phyloP scores from a whole-genome alignment of 2,329 filamentous ascomycete genomes.

The Hymenoscyphus fructigenus region DNA sequence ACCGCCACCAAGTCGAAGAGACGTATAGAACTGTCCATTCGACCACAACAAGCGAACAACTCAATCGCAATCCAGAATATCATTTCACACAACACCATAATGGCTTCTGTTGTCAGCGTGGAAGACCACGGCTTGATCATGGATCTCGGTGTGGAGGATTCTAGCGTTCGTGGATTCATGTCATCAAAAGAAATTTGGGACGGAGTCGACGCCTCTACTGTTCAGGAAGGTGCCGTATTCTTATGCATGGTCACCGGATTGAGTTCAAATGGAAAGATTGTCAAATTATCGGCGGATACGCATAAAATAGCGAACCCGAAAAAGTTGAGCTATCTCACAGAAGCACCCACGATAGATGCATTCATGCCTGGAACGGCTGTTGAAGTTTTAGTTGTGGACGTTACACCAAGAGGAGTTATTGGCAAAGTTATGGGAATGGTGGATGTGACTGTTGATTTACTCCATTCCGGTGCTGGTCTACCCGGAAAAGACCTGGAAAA shows the following conservation, averaged over 20 bases:
- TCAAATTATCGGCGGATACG: conserved; percentile 78
- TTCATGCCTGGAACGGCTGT: conserved; percentile 91
- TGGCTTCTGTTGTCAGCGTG: conserved; percentile 86
- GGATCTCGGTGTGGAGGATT: conserved; percentile 76
- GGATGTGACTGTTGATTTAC: conserved; percentile 84
- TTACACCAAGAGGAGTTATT: conserved; percentile 69
- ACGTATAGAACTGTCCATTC: conserved; percentile 83
- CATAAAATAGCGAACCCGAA: conserved; percentile 66
- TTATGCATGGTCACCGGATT: conserved; percentile 78
- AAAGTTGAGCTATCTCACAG: conserved; percentile 63
- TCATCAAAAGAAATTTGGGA: conserved; percentile 77
- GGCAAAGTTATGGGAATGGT: conserved; percentile 92
- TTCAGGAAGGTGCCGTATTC: conserved; percentile 82
- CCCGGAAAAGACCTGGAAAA: conserved; percentile 68
- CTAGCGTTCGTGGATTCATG: conserved; percentile 76
- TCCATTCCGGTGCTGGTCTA: conserved; percentile 79
- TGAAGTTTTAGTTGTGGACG: conserved; percentile 78
- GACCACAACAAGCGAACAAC: conserved; percentile 75
- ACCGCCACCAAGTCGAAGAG: conserved; percentile 59
- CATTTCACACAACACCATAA: conserved; percentile 73
- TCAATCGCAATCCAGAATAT: conserved; percentile 72
- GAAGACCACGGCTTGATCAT: conserved; percentile 95
- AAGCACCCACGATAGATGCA: conserved; percentile 82
- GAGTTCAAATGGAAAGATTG: conserved; percentile 74
- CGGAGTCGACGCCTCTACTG: conserved; percentile 59